Conservation (phyloP, 352 stramenopile species). For the Globisporangium spiculum region DNA sequence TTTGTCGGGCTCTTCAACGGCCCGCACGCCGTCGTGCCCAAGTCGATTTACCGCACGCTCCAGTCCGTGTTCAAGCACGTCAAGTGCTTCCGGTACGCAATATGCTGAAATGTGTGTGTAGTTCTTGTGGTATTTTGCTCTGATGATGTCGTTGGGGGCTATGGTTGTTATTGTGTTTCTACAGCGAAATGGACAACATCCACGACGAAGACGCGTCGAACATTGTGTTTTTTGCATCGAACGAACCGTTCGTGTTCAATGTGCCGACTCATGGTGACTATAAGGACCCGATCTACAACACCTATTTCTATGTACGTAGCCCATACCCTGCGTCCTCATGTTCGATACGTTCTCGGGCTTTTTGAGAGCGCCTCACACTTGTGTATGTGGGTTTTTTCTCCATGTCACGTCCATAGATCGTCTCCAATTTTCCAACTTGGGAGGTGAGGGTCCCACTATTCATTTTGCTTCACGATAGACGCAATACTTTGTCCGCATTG, state of each 20-base stretch:
- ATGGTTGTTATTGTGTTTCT: neutral
- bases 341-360: neutral
- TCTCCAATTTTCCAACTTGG: constrained; percentile 16
- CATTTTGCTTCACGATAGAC: neutral
- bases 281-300: constrained; percentile 37
- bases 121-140: neutral
- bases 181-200: constrained; percentile 46
- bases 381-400: neutral
- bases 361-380: neutral
- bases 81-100: constrained; percentile 46
- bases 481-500: neutral
- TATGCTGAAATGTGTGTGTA: neutral
- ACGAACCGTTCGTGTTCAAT: constrained; percentile 63
- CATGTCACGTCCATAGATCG: neutral
- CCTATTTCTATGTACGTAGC: constrained; percentile 54
- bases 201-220: constrained; percentile 44
- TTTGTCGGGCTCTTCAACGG: constrained; percentile 72
- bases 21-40: constrained; percentile 41
- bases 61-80: constrained; percentile 66
- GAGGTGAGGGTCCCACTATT: neutral
- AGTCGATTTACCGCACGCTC: constrained; percentile 70
- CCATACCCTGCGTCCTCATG: neutral
- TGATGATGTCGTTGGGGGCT: neutral
- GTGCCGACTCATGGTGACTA: constrained; percentile 52
- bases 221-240: constrained; percentile 77